A percentile compares a stretch with the other conserved stretches of the same genome.
Conservation (phyloP, 805 yeast species). For the Wickerhamomyces rabaulensis region DNA sequence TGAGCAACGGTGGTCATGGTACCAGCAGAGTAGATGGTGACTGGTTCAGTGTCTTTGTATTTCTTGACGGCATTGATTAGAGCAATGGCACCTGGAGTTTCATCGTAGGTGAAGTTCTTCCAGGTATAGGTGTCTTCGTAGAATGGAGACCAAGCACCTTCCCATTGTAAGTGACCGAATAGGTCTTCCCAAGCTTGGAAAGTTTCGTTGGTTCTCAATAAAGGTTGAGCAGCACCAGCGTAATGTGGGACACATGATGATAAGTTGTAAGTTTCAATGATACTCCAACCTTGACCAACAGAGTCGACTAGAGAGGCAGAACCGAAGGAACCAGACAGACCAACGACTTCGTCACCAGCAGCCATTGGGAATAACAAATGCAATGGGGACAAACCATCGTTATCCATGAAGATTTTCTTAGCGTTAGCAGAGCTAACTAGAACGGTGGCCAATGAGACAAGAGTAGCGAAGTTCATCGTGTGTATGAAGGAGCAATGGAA, state of each 20-base stretch:
- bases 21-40: conserved; percentile 37
- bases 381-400: conserved; percentile 35
- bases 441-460: neutral
- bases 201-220: conserved; percentile 33
- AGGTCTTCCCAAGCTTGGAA: conserved; percentile 34
- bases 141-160: conserved; percentile 32
- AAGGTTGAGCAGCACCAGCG: conserved; percentile 36
- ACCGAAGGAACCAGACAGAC: conserved; percentile 36
- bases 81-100: conserved; percentile 33
- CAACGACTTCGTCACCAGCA: conserved; percentile 36
- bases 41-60: conserved; percentile 29
- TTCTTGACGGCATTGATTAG: conserved; percentile 35
- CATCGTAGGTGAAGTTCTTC: conserved; percentile 28
- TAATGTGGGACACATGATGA: conserved; percentile 32
- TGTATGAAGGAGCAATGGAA: neutral
- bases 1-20: conserved; percentile 41
- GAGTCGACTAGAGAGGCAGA: conserved; percentile 33
- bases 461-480: neutral
- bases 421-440: conserved; percentile 7
- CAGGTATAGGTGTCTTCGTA: conserved; percentile 30
- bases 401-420: conserved; percentile 36
- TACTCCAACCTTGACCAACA: conserved; percentile 28
- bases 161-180: conserved; percentile 38
- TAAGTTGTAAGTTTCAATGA: conserved; percentile 30
- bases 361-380: conserved; percentile 32